Conservation (phyloP, 352 stramenopile genomes). For the Globisporangium recalcitrans region DNA sequence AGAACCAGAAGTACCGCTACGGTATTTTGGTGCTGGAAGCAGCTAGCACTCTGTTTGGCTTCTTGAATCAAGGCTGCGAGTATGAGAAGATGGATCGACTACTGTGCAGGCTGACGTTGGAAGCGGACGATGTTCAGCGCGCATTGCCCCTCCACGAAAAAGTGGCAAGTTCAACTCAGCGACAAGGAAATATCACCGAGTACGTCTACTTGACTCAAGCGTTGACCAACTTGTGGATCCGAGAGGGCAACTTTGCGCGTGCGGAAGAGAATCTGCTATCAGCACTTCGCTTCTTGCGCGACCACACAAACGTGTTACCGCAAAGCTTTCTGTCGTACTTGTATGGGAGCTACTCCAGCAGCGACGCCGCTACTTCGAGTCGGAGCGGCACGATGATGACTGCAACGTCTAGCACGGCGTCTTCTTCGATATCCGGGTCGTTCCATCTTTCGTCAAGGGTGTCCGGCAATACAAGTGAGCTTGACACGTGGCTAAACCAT, state of each 20-base stretch:
- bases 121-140: slow-evolving; percentile 72
- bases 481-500: slow-evolving; percentile 79
- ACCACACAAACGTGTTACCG: slow-evolving; percentile 63
- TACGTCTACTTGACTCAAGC: slow-evolving; percentile 82
- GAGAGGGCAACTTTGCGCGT: slow-evolving; percentile 67
- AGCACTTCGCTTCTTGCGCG: slow-evolving; percentile 58
- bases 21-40: slow-evolving; percentile 76
- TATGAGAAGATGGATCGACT: slow-evolving; percentile 77
- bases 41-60: slow-evolving; percentile 49
- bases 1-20: slow-evolving; percentile 86
- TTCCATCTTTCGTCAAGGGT: slow-evolving; percentile 51
- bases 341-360: slow-evolving; percentile 47
- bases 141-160: slow-evolving; percentile 78
- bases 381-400: slow-evolving; percentile 66
- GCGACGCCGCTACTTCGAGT: slow-evolving; percentile 40
- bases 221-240: slow-evolving; percentile 74
- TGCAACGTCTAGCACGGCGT: slow-evolving; percentile 52
- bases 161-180: slow-evolving; percentile 55
- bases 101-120: slow-evolving; percentile 64
- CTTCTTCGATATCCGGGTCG: slow-evolving; percentile 53
- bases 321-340: slow-evolving; percentile 54
- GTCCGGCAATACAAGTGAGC: slow-evolving; percentile 54
- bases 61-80: slow-evolving; percentile 63
- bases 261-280: slow-evolving; percentile 64
- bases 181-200: slow-evolving; percentile 79